Base-by-base conservation (phyloP, 2,329 filamentous ascomycete genomes). In the Trichoderma sp. region DNA sequence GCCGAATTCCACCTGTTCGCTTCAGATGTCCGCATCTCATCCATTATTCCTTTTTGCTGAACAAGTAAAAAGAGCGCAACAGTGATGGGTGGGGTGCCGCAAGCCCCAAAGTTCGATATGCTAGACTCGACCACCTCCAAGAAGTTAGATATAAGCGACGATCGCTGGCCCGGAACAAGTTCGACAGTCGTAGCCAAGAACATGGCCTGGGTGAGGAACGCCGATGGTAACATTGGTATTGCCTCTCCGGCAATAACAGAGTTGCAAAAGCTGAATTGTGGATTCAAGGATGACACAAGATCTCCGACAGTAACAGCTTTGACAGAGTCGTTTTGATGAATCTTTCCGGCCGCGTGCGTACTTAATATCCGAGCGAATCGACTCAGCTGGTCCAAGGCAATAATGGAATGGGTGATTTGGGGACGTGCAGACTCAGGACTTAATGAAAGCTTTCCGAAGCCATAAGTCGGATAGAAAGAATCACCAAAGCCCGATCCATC, bases 231-330 rank as follows among this genome's bases (percentile, higher is more conserved):
- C 25, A 57, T 57, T 35, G 63, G 63, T 4, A 52, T 57, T 27
- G 63, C 50, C 6, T 56, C 63, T 56, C 50, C 63, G 3, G 63
- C 52, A 6, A 65, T 65, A 19, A 65, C 63, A 19, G 63, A 65
- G 42, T 65, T 65, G 53, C 63, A 65, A 22, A 65, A 65, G 52
- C 63, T 48, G 39, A 65, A 65, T 10, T 65, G 63, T 15, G 63
- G 53, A 65, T 57, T 25, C 37, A 65, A 37, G 2, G 63, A 56
- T 6, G 63, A 57, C 4, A 65, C 63, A 17, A 65, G 63, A 12
- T 65, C 63, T 19, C 63, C 63, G 19, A 65, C 63, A n/a, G 63
- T 19, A 35, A 48, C 53, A 35, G 37, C 52, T n/a, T 48, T 57
- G 25, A 17, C 37, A 48, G 37, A 42, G n/a, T 4, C 15, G 34